phyloP scores from a whole-genome alignment of 2,329 filamentous ascomycete species.

The Fusarium decemcellulare region DNA sequence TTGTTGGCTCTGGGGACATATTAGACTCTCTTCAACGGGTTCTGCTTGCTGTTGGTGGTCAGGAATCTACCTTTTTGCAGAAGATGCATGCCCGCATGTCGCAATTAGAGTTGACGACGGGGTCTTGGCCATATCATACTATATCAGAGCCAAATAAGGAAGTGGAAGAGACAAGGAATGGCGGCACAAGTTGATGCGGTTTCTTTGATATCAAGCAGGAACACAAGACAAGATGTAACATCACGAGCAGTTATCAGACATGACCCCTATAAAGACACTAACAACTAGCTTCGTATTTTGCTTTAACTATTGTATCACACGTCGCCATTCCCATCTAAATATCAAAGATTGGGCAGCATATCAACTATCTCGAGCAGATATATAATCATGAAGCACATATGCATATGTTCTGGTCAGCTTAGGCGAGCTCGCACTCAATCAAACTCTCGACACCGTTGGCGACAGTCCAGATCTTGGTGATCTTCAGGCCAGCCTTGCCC shows the following conservation, averaged over 20 bases:
- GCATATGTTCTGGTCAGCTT: neutral
- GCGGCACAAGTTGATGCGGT: neutral
- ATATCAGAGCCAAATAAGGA: constrained; percentile 2
- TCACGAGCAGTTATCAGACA: neutral
- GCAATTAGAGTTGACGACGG: constrained; percentile 27
- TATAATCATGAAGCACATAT: neutral
- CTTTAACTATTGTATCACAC: too few species aligned
- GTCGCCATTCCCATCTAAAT: too few species aligned
- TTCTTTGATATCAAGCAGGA: neutral
- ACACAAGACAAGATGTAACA: neutral
- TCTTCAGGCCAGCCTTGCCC: constrained; percentile 51
- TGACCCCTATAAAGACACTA: too few species aligned
- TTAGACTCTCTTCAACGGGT: constrained; percentile 39
- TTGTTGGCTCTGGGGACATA: constrained; percentile 42
- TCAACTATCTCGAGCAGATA: neutral
- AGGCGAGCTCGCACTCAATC: constrained; percentile 53
- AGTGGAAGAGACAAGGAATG: constrained; percentile 2
- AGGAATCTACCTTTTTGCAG: constrained; percentile 33
- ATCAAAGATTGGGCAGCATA: neutral
- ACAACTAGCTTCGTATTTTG: neutral
- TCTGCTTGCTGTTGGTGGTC: constrained; percentile 41
- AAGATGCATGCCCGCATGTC: constrained; percentile 39
- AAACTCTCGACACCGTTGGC: constrained; percentile 54
- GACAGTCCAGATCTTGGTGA: constrained; percentile 52
- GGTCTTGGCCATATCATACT: constrained; percentile 32